Evolutionary conservation across 2,329 filamentous ascomycete genomes (phyloP).

Genomic region (Thelonectria rubi): DNA sequence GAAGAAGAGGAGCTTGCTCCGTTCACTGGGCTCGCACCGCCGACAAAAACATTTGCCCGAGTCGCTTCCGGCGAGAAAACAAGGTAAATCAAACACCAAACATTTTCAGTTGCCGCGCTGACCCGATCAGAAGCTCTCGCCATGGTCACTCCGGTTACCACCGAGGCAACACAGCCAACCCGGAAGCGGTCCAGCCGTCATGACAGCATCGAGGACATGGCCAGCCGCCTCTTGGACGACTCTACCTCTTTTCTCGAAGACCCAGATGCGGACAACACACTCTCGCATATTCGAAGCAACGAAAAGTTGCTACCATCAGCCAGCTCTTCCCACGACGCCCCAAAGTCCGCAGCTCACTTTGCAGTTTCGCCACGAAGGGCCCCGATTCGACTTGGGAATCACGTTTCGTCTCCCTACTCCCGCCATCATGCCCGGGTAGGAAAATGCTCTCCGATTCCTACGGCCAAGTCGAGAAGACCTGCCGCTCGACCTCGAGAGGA

Average conservation of each 20-base stretch:
- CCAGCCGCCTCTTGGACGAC: constrained; percentile 44
- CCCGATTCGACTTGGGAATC: constrained; percentile 24
- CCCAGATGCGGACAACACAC: background rate
- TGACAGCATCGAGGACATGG: constrained; percentile 41
- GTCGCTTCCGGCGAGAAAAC: constrained; percentile 25
- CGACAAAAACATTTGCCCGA: constrained; percentile 35
- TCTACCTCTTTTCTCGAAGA: constrained; percentile 27
- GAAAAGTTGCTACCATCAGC: background rate
- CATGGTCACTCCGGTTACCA: background rate
- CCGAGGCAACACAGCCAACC: constrained; percentile 19
- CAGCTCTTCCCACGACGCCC: background rate
- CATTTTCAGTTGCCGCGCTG: background rate
- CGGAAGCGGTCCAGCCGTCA: constrained; percentile 22
- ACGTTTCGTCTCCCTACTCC: background rate
- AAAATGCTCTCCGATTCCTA: constrained; percentile 25
- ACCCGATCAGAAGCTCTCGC: constrained; percentile 12
- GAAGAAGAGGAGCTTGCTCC: constrained; percentile 45
- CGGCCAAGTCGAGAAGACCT: constrained; percentile 24
- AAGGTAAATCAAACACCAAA: constrained; percentile 28
- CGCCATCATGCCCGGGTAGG: constrained; percentile 20
- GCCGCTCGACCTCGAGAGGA: constrained; percentile 22
- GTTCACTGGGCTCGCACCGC: constrained; percentile 40
- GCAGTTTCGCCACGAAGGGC: constrained; percentile 23
- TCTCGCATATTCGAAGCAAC: background rate
- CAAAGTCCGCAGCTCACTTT: constrained; percentile 9